Base-by-base conservation (phyloP, 331 rosid genomes). In the Pyracantha coccinea region DNA sequence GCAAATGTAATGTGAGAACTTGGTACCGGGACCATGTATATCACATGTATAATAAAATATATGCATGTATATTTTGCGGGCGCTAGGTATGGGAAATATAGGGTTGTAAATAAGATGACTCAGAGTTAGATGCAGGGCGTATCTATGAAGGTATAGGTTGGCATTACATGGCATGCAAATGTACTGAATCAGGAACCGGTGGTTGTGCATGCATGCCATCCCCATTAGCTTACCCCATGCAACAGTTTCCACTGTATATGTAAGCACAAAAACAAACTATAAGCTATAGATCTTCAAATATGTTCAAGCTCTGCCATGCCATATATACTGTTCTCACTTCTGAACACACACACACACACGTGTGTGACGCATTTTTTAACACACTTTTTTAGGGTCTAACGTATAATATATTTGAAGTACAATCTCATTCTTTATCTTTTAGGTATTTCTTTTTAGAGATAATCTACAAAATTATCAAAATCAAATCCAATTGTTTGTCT, bases 131-230 rank as follows among this genome's bases (percentile, higher is more conserved):
- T 69, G 61, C 38, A 19, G 32, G 68, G 80, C 72, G 79, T 83
- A 77, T 71, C 83, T 68, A 83, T 54, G 88, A 74, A 77, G 85
- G 83, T 69, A 88, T 83, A 75, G 80, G 75, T 83, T 88, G 96
- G 85, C 87, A 88, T 83, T 88, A 84, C 83, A 86, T 86, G 93
- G 88, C 96, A 88, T 90, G 92, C 91, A 82, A 74, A 60, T 25
- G 77, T 63, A 79, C 73, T 73, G 77, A 50, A 71, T 74, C 10
- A 47, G 29, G 32, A 20, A 69, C 84, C 60, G 87, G 57, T 69
- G 45, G 71, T 55, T 52, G 75, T 50, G 83, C 85, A 87, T 87
- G 88, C 91, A 89, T 85, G 88, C 88, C 85, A 84, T 68, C 41
- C 29, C 13, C 24, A 45, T n/a, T 57, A 47, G 16, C 69, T n/a